Percentiles rank a stretch among this genome's conserved stretches.
phyloP scores from a whole-genome alignment of 2,329 filamentous ascomycete genomes.

The Byssochlamys sp. region DNA sequence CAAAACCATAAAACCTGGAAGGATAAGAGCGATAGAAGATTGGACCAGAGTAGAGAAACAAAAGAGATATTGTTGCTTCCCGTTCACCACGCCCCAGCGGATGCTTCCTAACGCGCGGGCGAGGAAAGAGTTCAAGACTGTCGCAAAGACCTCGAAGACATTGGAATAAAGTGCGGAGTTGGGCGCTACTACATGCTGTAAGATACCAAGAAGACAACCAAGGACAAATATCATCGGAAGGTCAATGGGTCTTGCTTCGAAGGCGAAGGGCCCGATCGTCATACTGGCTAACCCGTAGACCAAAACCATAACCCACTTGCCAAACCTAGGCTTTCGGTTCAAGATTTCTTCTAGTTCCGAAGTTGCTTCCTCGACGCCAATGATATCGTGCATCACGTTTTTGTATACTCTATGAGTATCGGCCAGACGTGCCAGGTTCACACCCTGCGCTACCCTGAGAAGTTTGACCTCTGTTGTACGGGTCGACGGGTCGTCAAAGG shows the following conservation, averaged over 20 bases:
- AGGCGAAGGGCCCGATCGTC: conserved; percentile 67
- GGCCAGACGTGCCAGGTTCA: conserved; percentile 32
- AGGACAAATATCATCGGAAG: conserved; percentile 66
- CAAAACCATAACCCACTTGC: conserved; percentile 46
- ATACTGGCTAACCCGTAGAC: conserved; percentile 67
- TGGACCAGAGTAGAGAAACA: conserved; percentile 63
- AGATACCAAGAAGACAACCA: conserved; percentile 60
- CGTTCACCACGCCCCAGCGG: conserved; percentile 26
- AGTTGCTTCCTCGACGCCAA: conserved; percentile 33
- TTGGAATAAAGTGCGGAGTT: conserved; percentile 59
- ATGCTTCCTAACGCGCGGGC: conserved; percentile 59
- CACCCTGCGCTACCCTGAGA: conserved; percentile 28
- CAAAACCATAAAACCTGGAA: conserved; percentile 56
- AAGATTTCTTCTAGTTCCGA: conserved; percentile 43
- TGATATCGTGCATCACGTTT: conserved; percentile 35
- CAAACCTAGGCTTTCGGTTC: conserved; percentile 45
- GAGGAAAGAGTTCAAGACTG: conserved; percentile 57
- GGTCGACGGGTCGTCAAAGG: conserved; percentile 53
- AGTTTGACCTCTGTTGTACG: conserved; percentile 37
- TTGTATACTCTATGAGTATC: conserved; percentile 38
- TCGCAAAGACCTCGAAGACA: conserved; percentile 54
- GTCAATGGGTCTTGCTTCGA: conserved; percentile 65
- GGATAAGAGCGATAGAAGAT: conserved; percentile 59
- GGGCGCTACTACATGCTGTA: conserved; percentile 65
- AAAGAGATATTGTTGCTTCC: conserved; percentile 39